These are phyloP conservation scores for Candida awuae DNA, from an alignment of 805 yeast species.

Conservation along the genomic window DNA sequence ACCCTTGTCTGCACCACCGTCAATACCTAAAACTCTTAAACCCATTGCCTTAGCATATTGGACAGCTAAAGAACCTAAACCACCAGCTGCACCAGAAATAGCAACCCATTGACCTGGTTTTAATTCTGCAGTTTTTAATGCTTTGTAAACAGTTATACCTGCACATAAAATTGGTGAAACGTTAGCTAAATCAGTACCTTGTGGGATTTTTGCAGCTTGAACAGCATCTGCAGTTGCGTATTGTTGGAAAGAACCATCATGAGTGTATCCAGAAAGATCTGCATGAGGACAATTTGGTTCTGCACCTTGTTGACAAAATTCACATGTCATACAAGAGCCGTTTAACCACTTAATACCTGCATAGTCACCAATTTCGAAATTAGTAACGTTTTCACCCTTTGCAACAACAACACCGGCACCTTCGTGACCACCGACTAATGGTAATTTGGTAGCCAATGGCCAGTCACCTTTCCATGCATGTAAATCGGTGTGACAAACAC, in stretches of 20 bases:
- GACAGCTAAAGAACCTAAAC: conserved; percentile 69
- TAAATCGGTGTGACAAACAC: conserved; percentile 90
- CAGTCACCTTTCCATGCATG: conserved; percentile 95
- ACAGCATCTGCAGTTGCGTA: conserved; percentile 84
- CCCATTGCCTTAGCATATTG: conserved; percentile 79
- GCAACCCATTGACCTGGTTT: conserved; percentile 77
- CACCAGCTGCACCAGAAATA: conserved; percentile 77
- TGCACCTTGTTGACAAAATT: conserved; percentile 56
- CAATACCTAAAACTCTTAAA: conserved; percentile 61
- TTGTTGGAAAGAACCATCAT: conserved; percentile 88
- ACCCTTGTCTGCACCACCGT: conserved; percentile 66
- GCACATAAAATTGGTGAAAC: conserved; percentile 84
- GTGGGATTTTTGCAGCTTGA: conserved; percentile 75
- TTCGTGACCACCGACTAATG: conserved; percentile 83
- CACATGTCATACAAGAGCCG: conserved; percentile 70
- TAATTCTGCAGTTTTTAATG: conserved; percentile 69
- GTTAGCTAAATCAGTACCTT: conserved; percentile 64
- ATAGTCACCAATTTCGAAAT: conserved; percentile 69
- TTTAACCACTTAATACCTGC: conserved; percentile 85
- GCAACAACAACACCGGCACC: conserved; percentile 85
- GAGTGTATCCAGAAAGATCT: conserved; percentile 78
- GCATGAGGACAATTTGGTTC: conserved; percentile 70
- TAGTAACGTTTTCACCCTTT: conserved; percentile 57
- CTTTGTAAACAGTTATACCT: conserved; percentile 88
- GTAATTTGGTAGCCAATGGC: conserved; percentile 70